phyloP scores from a whole-genome alignment of 441 rosid genomes.

The Gossypium gossypioides region DNA sequence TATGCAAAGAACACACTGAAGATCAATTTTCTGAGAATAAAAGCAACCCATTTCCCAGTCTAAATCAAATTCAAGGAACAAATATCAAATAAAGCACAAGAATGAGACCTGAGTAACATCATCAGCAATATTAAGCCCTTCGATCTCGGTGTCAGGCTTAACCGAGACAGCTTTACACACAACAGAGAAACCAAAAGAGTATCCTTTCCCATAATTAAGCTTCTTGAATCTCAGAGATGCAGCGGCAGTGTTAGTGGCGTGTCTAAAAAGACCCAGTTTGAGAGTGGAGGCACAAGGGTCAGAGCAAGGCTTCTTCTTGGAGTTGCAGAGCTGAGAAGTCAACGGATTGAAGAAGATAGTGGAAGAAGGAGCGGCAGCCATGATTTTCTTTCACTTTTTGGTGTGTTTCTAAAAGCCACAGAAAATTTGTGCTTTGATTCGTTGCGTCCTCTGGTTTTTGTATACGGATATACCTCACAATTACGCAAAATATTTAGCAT shows the following conservation, averaged over 20 bases:
- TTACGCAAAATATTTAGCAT: background rate
- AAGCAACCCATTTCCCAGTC: background rate
- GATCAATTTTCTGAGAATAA: background rate
- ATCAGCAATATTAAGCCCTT: constrained; percentile 80
- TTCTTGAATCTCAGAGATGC: constrained; percentile 24
- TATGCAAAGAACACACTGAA: background rate
- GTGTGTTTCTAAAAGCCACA: background rate
- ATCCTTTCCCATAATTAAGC: constrained; percentile 17
- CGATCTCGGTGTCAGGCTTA: constrained; percentile 49
- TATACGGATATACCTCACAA: background rate
- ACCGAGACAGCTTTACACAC: constrained; percentile 66
- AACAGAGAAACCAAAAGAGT: constrained; percentile 27
- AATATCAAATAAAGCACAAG: background rate
- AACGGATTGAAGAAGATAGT: constrained; percentile 33
- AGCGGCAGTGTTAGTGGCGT: constrained; percentile 14
- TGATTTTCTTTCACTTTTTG: background rate
- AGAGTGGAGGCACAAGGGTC: constrained; percentile 18
- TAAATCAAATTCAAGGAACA: background rate
- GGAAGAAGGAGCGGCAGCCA: constrained; percentile 27
- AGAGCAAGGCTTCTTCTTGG: constrained; percentile 21
- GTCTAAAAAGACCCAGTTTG: constrained; percentile 20
- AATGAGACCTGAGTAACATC: constrained; percentile 65
- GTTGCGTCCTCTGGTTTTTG: background rate
- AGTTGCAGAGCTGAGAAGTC: constrained; percentile 31
- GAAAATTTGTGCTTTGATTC: background rate